Base-by-base conservation (phyloP, 352 stramenopile genomes). In the Pythium scleroteichum region DNA sequence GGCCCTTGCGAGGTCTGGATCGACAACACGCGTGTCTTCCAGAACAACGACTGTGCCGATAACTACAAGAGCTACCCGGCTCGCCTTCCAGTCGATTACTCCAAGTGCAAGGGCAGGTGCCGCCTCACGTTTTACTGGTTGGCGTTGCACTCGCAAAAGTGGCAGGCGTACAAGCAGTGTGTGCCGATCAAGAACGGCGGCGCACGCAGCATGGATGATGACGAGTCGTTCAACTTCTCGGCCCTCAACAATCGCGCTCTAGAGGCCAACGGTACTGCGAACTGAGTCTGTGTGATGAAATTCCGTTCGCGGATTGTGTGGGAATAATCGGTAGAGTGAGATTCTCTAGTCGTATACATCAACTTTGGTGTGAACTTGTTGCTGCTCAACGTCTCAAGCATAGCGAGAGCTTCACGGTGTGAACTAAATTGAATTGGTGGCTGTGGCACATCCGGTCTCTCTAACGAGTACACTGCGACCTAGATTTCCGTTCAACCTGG, bases 21-120 rank as follows among this genome's bases (percentile, higher is more conserved):
- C 24, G 59, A 66, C 38, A 65, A 68, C 40, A 51, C 51, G 29
- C 52, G 54, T 41, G 64, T 76, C n/a, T 64, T 70, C 45, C 53
- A 70, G 26, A 54, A 76, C 52, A 61, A 75, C 46, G 67, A 87
- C 51, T 89, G 79, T 44, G 67, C 66, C 5, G 70, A 50, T 2
- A 63, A 65, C 35, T 85, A 76, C 52, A 66, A 63, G 47, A 48
- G 53, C 19, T 71, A 55, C 26, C 71, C 82, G n/a, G 79, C 79
- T 4, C 58, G 47, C 38, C 81, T 82, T 40, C 54, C 71, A 16
- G 57, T 88, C 12, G 68, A 86, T 58, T 88, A 78, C 64, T 79
- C 70, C 20, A 62, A 48, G 13, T 88, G 76, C 59, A 48, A 23
- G 33, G 72, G 50, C 33, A 58, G 20, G 6, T 87, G 79, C 48